Conservation (phyloP, 257 asterid genomes). For the Osmanthus fragrans region DNA sequence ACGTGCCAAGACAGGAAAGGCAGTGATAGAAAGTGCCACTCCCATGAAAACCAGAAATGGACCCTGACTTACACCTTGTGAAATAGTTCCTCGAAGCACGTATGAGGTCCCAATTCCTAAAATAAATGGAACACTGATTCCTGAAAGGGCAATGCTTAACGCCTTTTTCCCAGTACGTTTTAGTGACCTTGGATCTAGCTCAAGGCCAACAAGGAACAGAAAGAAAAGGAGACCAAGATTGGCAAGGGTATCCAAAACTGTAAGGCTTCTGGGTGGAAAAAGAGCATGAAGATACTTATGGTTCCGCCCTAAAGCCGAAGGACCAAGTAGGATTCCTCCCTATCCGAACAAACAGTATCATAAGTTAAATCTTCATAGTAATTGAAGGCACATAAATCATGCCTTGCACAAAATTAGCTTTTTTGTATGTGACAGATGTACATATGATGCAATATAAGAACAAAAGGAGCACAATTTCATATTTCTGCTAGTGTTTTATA, state of each 20-base stretch:
- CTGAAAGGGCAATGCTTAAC: slow-evolving; percentile 54
- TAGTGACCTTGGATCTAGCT: slow-evolving; percentile 56
- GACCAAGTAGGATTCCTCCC: slow-evolving; percentile 72
- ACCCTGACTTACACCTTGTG: slow-evolving; percentile 48
- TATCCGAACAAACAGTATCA: slow-evolving; percentile 19
- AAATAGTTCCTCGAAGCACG: slow-evolving; percentile 49
- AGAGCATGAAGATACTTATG: slow-evolving; percentile 43
- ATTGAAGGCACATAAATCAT: background rate
- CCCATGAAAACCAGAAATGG: slow-evolving; percentile 72
- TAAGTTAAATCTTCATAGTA: background rate
- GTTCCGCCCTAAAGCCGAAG: slow-evolving; percentile 66
- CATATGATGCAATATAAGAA: background rate
- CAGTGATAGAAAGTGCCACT: slow-evolving; percentile 68
- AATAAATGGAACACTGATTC: slow-evolving; percentile 56
- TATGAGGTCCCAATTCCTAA: slow-evolving; percentile 66
- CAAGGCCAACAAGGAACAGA: slow-evolving; percentile 60
- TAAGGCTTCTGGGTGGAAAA: slow-evolving; percentile 54
- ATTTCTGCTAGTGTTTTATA: background rate
- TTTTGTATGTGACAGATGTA: background rate
- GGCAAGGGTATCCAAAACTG: slow-evolving; percentile 64
- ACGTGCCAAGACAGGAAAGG: slow-evolving; percentile 73
- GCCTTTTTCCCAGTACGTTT: slow-evolving; percentile 61
- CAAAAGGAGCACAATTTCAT: background rate
- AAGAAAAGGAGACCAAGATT: slow-evolving; percentile 66
- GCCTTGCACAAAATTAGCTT: background rate